Conservation (phyloP, 2,329 filamentous ascomycete species). For the Hansfordia pulvinata region DNA sequence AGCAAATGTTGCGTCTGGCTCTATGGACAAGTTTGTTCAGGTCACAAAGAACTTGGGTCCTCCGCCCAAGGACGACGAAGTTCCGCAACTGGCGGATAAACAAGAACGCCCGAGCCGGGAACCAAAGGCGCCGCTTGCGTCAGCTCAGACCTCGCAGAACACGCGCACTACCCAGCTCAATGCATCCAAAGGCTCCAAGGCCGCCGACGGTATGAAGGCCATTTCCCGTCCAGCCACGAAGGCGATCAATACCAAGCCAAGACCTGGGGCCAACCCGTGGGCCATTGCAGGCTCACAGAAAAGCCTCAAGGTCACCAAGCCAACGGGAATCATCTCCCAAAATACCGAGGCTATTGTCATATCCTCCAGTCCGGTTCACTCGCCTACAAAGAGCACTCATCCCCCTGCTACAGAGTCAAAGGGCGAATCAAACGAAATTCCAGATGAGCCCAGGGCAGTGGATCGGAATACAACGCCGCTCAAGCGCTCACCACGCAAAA, state of each 20-base stretch:
- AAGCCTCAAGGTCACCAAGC: constrained; percentile 21
- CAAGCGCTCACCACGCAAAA: too few species aligned
- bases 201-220: constrained; percentile 11
- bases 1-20: constrained; percentile 8
- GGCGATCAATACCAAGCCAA: constrained; percentile 6
- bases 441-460: not conserved
- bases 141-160: too few species aligned
- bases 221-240: too few species aligned
- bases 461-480: not conserved
- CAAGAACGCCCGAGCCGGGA: too few species aligned
- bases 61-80: too few species aligned
- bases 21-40: constrained; percentile 26
- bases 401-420: constrained; percentile 7
- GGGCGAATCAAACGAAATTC: not conserved
- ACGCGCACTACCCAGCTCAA: too few species aligned
- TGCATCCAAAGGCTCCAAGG: constrained; percentile 12
- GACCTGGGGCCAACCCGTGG: constrained; percentile 19
- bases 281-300: constrained; percentile 28
- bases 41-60: constrained; percentile 23
- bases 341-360: constrained; percentile 25
- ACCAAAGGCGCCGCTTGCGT: too few species aligned
- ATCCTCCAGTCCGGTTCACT: constrained; percentile 27
- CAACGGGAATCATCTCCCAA: constrained; percentile 7
- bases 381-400: constrained; percentile 14
- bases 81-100: too few species aligned